Evolutionary conservation across 306 rosid genomes (phyloP).

Genomic region (Castanopsis chinensis): DNA sequence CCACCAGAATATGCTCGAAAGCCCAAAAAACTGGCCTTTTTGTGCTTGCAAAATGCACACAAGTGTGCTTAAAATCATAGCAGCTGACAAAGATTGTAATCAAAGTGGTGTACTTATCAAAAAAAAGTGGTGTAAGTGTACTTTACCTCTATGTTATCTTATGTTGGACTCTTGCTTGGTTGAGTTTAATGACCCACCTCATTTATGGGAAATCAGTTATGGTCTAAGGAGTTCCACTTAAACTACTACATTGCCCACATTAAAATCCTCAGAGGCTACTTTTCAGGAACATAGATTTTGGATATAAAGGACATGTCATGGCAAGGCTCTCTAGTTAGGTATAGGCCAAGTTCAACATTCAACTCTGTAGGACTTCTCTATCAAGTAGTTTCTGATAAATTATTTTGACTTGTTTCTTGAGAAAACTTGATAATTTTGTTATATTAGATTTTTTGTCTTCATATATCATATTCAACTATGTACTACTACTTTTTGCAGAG

Average conservation of each 20-base stretch:
- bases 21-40: too few species aligned
- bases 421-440: neutral
- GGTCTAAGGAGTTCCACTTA: neutral
- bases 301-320: neutral
- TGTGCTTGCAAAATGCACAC: too few species aligned
- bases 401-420: neutral
- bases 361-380: neutral
- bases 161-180: neutral
- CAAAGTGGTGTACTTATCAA: neutral
- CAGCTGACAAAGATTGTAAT: neutral
- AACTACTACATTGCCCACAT: neutral
- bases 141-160: neutral
- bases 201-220: neutral
- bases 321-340: neutral
- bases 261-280: neutral
- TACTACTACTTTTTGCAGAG: constrained; percentile 41
- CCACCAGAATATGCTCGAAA: too few species aligned
- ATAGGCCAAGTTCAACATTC: neutral
- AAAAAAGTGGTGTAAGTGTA: neutral
- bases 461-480: neutral
- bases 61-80: neutral
- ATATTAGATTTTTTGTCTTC: neutral
- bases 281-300: neutral
- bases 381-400: neutral
- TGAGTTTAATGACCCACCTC: neutral